Evolutionary conservation across 345 rosid genomes (phyloP).

Genomic region (Hibiscus mutabilis): DNA sequence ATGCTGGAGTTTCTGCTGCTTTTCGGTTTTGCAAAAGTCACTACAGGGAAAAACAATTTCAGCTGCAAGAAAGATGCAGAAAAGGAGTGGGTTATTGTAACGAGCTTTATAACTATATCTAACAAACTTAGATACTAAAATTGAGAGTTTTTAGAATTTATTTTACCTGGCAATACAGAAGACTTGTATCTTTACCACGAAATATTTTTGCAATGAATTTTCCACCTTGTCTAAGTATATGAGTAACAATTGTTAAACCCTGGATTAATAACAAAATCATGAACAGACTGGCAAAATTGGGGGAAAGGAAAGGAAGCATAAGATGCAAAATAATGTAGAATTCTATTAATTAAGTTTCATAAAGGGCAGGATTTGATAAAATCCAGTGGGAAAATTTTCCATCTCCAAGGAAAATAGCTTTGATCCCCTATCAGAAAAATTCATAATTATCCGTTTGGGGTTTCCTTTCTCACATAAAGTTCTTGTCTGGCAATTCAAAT

Average conservation of each 20-base stretch:
- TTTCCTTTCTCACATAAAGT: not conserved
- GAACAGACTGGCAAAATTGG: not conserved
- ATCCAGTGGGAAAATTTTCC: not conserved
- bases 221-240: slow-evolving; percentile 86
- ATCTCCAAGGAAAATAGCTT: not conserved
- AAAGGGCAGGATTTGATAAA: not conserved
- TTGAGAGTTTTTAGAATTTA: slow-evolving; percentile 9
- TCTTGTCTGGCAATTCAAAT: not conserved
- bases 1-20: slow-evolving; percentile 99
- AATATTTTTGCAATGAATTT: slow-evolving; percentile 87
- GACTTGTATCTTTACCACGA: slow-evolving; percentile 97
- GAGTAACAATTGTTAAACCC: slow-evolving; percentile 90
- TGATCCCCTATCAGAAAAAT: not conserved
- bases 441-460: not conserved
- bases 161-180: slow-evolving; percentile 81
- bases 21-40: slow-evolving; percentile 95
- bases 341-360: not conserved
- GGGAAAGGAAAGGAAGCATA: not conserved
- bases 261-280: slow-evolving; percentile 21
- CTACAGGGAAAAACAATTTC: slow-evolving; percentile 80
- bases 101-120: not conserved
- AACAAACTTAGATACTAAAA: not conserved
- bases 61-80: slow-evolving; percentile 44
- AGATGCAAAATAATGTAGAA: not conserved
- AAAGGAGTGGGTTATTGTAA: not conserved